These are phyloP conservation scores for Dichotomocladium elegans DNA, from an alignment of 371 early-diverging fungal species.

Conservation along the genomic window DNA sequence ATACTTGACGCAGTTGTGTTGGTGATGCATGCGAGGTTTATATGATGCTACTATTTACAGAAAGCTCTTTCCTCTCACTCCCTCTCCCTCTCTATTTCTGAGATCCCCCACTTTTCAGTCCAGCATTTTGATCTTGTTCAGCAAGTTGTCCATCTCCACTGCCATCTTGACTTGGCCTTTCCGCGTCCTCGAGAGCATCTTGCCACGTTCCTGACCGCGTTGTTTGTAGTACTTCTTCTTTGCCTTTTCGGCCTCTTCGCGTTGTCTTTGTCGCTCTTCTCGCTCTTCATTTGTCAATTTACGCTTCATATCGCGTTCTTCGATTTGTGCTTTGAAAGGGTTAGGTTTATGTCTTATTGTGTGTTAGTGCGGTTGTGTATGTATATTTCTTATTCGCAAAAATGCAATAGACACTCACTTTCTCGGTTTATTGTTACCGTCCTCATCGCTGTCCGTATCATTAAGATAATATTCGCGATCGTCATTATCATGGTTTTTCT, in stretches of 20 bases:
- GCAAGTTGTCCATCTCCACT: slow-evolving; percentile 58
- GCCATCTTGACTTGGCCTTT: slow-evolving; percentile 66
- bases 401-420: slow-evolving; percentile 2
- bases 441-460: slow-evolving; percentile 28
- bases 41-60: too few relatives aligned
- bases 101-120: too few relatives aligned
- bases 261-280: slow-evolving; percentile 25
- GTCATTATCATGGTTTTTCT: slow-evolving; percentile 18
- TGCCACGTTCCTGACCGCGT: slow-evolving; percentile 53
- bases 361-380: background rate
- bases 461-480: slow-evolving; percentile 29
- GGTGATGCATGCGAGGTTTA: too few relatives aligned
- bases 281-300: slow-evolving; percentile 36
- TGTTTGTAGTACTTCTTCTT: slow-evolving; percentile 50
- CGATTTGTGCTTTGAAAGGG: slow-evolving; percentile 56
- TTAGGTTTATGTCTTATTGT: slow-evolving; percentile 46
- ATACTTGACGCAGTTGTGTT: too few relatives aligned
- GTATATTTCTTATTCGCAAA: background rate
- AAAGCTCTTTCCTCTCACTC: too few relatives aligned
- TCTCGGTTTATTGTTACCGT: slow-evolving; percentile 18
- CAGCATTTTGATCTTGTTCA: slow-evolving; percentile 54
- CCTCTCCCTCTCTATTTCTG: background rate
- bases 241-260: slow-evolving; percentile 42
- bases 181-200: slow-evolving; percentile 53
- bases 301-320: slow-evolving; percentile 42